Conservation (phyloP, 2,329 filamentous ascomycete species). For the Neocatenulostroma microsporum region DNA sequence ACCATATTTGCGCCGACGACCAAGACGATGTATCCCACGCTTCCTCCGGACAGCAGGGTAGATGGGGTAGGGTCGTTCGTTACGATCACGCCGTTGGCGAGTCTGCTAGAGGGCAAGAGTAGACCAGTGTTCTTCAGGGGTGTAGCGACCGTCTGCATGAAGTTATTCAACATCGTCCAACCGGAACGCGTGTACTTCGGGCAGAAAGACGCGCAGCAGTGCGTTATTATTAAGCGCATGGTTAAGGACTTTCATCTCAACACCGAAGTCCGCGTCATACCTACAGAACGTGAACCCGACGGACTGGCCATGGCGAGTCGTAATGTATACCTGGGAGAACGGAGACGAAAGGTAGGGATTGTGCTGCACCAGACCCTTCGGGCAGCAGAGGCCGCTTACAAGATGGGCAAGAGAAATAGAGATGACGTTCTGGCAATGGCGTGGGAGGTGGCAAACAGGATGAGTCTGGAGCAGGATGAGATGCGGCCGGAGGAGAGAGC, state of each 20-base stretch:
- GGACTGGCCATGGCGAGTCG: constrained; percentile 86
- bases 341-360: constrained; percentile 63
- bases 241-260: constrained; percentile 80
- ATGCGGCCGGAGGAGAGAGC: constrained; percentile 56
- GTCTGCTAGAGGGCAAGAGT: constrained; percentile 73
- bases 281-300: constrained; percentile 68
- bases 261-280: constrained; percentile 63
- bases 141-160: constrained; percentile 94
- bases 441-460: constrained; percentile 48
- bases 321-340: constrained; percentile 81
- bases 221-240: constrained; percentile 78
- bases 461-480: constrained; percentile 54
- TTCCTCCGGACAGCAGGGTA: constrained; percentile 63
- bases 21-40: constrained; percentile 76
- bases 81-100: constrained; percentile 75
- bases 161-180: constrained; percentile 74
- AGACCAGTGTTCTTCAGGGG: constrained; percentile 93
- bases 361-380: constrained; percentile 63
- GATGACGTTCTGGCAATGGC: constrained; percentile 66
- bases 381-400: constrained; percentile 62
- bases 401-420: constrained; percentile 47
- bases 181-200: constrained; percentile 84
- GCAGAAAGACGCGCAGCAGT: constrained; percentile 97
- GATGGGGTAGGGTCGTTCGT: constrained; percentile 81
- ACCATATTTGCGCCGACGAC: constrained; percentile 84